Percentiles rank a stretch among this genome's conserved stretches.
These are phyloP conservation scores for Vaccinium myrtillus DNA, from an alignment of 148 eudicot genomes.

Conservation along the genomic window DNA sequence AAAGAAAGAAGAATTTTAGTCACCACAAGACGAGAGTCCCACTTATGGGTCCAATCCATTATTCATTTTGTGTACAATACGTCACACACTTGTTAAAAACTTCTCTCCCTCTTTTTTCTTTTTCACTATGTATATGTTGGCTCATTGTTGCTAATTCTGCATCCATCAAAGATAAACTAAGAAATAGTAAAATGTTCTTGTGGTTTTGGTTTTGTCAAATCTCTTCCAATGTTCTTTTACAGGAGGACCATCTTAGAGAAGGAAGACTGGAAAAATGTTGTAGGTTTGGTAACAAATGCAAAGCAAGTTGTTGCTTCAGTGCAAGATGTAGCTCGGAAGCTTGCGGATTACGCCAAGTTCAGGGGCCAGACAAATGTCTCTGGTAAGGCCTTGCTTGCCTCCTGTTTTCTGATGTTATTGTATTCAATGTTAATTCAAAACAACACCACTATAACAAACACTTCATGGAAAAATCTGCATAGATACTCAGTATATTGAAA, in stretches of 20 bases:
- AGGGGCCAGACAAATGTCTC: constrained; percentile 39
- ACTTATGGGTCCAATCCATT: neutral
- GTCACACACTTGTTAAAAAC: neutral
- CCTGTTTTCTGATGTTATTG: neutral
- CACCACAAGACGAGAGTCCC: neutral
- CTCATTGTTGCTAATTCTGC: neutral
- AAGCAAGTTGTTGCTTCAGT: constrained; percentile 81
- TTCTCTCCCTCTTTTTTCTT: neutral
- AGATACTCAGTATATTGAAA: neutral
- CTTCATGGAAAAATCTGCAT: neutral
- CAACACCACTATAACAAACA: neutral
- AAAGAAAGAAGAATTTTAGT: neutral
- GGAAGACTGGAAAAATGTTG: constrained; percentile 76
- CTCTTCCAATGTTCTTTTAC: constrained; percentile 6
- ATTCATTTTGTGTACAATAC: neutral
- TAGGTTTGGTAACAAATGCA: constrained; percentile 79
- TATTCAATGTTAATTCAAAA: neutral
- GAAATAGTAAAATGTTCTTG: neutral
- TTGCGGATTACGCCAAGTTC: constrained; percentile 81
- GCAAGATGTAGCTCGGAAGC: constrained; percentile 86
- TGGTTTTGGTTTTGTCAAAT: constrained; percentile 10
- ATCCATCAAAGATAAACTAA: neutral
- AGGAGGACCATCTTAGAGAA: constrained; percentile 70
- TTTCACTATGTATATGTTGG: neutral
- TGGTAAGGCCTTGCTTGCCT: constrained; percentile 38